Base-by-base conservation (phyloP, 495 filamentous ascomycete genomes). In the Delitschia confertaspora region DNA sequence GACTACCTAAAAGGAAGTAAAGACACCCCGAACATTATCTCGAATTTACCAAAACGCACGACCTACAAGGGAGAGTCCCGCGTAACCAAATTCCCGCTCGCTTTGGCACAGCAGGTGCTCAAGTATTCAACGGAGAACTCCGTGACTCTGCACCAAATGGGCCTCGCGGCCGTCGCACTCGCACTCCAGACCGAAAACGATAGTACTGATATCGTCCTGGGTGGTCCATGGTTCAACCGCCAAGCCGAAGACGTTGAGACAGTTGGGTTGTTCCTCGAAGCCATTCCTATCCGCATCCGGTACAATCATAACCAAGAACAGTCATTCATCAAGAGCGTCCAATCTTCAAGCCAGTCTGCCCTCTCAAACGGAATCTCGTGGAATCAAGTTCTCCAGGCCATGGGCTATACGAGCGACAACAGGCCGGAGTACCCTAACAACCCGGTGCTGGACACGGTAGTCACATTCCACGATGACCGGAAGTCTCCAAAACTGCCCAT, bases 251-350 rank as follows among this genome's bases (percentile, higher is more conserved):
- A 64, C 38, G 25, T 60, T 6, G 38, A 55, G 5, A 49, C 38
- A 6, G 47, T 63, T 19, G 62, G 61, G 1, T 49, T 64, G 0
- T 66, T 64, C 38, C 56, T 66, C 4, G 58, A 64, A 31, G 58
- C 58, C 1, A 29, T 66, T 1, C 61, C 63, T 0, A 48, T 66
- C 10, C 58, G 63, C 6, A 52, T 66, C n/a, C 20, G 24, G 6
- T 62, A 47, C 29, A 22, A 24, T 2, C n/a, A n/a, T n/a, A n/a
- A n/a, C 31, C 19, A 23, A 27, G n/a, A n/a, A n/a, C n/a, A n/a
- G 2, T 39, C 50, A 0, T 58, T 47, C 21, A 31, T 58, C 23
- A 19, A 49, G 10, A 6, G 36, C 1, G 54, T 60, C 6, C 39
- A 57, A 26, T n/a, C 6, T n/a, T 53, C 54, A 16, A 56, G 57